Conservation (phyloP, 306 rosid species). For the Albizia julibrissin region DNA sequence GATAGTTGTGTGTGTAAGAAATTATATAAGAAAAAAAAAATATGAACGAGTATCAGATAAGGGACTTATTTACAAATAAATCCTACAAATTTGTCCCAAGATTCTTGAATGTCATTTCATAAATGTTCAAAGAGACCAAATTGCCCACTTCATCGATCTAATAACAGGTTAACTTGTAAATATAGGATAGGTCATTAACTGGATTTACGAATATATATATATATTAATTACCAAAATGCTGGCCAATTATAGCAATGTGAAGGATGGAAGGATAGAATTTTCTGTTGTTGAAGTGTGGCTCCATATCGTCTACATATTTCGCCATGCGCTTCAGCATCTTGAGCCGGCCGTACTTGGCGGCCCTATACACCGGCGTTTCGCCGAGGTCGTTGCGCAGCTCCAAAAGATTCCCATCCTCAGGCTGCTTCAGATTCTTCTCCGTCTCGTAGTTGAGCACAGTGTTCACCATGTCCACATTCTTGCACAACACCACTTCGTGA, state of each 20-base stretch:
- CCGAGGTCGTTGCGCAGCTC: background rate
- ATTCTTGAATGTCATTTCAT: too few species aligned
- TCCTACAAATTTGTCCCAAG: too few species aligned
- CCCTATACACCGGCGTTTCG: background rate
- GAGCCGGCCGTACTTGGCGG: background rate
- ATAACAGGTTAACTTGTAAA: too few species aligned
- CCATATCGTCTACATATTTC: background rate
- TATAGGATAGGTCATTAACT: too few species aligned
- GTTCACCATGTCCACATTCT: background rate
- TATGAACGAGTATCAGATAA: too few species aligned
- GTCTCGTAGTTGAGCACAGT: background rate
- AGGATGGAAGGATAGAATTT: constrained; percentile 5
- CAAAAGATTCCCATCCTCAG: background rate
- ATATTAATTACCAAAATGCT: background rate
- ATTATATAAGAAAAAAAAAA: too few species aligned
- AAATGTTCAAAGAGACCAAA: too few species aligned
- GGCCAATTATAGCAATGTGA: constrained; percentile 7
- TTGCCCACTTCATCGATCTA: too few species aligned
- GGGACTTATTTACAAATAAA: too few species aligned
- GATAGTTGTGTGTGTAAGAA: too few species aligned
- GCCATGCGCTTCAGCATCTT: background rate
- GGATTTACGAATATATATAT: too few species aligned
- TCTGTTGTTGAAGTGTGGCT: background rate
- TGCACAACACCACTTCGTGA: background rate
- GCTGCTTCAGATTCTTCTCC: background rate